A percentile compares a stretch with the other conserved stretches of the same genome.
Conservation (phyloP, 106 monocot genomes). For the Dendrobium chrysotoxum region DNA sequence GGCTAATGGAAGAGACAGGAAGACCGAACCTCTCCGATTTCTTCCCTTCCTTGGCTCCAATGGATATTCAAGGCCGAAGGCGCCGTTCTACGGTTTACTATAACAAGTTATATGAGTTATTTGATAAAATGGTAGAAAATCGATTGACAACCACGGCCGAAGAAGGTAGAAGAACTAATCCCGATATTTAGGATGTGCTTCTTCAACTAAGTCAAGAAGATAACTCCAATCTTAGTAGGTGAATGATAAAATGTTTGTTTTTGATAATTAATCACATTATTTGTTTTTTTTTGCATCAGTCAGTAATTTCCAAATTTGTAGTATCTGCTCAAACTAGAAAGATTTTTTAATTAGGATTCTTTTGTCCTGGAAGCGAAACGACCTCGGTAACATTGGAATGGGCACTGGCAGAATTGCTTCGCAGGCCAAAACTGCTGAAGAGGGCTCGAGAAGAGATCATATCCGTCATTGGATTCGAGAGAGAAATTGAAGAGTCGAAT, state of each 20-base stretch:
- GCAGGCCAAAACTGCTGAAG: too few relatives aligned
- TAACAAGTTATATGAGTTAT: background rate
- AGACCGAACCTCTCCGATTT: slow-evolving; percentile 12
- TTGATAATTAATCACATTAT: slow-evolving; percentile 21
- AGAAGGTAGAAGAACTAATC: background rate
- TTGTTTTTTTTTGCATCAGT: too few relatives aligned
- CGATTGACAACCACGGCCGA: background rate
- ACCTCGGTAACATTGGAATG: too few relatives aligned
- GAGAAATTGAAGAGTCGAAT: too few relatives aligned
- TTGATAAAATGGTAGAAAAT: slow-evolving; percentile 20
- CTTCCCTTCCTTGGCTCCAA: slow-evolving; percentile 8
- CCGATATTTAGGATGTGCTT: slow-evolving; percentile 28
- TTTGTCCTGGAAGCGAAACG: too few relatives aligned
- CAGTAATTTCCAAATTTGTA: too few relatives aligned
- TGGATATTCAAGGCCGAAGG: slow-evolving; percentile 19
- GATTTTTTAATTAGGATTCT: too few relatives aligned
- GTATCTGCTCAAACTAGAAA: too few relatives aligned
- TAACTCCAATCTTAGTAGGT: background rate
- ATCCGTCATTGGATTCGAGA: too few relatives aligned
- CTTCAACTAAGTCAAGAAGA: slow-evolving; percentile 8
- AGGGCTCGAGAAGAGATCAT: too few relatives aligned
- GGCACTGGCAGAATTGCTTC: slow-evolving; percentile 3
- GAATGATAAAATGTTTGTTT: background rate
- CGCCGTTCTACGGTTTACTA: background rate
- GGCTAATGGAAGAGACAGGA: slow-evolving; percentile 11